Conservation (phyloP, 345 rosid species). For the Lagerstroemia speciosa region DNA sequence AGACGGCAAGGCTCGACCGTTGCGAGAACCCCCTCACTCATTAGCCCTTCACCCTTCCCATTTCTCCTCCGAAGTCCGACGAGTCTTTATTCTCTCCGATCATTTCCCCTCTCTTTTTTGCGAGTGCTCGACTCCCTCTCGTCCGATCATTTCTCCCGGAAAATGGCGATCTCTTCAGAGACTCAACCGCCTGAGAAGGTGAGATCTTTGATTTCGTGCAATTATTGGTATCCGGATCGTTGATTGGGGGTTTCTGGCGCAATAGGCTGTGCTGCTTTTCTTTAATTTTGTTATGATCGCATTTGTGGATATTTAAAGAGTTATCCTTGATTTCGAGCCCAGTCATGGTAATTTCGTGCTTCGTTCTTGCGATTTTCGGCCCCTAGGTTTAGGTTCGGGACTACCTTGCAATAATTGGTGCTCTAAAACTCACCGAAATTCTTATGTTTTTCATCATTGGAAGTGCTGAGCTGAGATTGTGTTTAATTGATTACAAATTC, state of each 20-base stretch:
- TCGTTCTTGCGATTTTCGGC: background rate
- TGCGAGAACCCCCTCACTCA: constrained; percentile 15
- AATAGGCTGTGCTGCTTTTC: background rate
- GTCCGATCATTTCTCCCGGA: background rate
- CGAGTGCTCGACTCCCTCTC: background rate
- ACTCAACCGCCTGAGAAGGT: constrained; percentile 55
- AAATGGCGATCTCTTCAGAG: constrained; percentile 68
- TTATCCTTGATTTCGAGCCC: background rate
- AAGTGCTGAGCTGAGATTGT: background rate
- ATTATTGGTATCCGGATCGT: background rate
- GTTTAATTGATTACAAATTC: background rate
- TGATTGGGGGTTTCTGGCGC: background rate
- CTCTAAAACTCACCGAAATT: background rate
- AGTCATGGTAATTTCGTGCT: background rate
- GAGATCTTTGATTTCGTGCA: background rate
- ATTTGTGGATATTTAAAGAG: background rate
- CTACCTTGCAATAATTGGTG: constrained; percentile 2
- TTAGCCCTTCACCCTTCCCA: constrained; percentile 11
- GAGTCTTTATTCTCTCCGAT: no score
- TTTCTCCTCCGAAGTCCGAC: background rate
- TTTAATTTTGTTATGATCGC: background rate
- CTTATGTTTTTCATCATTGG: background rate
- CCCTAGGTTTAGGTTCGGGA: constrained; percentile 6
- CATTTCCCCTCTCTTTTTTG: constrained; percentile 8
- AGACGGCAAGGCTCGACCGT: constrained; percentile 48